Conservation (phyloP, 2,329 filamentous ascomycete genomes). For the Penicillium decumbens region DNA sequence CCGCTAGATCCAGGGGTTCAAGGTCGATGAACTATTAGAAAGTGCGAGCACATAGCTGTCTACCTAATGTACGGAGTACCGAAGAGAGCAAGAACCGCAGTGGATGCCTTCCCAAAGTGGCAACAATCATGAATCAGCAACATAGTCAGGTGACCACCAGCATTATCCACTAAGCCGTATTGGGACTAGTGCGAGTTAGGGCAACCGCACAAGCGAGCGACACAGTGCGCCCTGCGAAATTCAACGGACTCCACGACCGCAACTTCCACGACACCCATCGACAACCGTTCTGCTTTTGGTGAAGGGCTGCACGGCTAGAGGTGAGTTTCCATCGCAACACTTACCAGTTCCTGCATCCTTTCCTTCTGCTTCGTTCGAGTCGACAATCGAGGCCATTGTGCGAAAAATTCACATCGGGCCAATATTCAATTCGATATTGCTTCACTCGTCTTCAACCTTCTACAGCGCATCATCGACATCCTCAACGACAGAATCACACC, state of each 20-base stretch:
- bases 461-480: constrained; percentile 7
- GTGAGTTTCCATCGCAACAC: constrained; percentile 32
- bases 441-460: constrained; percentile 6
- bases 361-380: constrained; percentile 27
- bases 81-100: background rate
- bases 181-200: constrained; percentile 37
- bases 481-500: constrained; percentile 2
- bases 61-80: background rate
- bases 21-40: background rate
- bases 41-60: background rate
- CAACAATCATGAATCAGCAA: constrained; percentile 13
- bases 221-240: constrained; percentile 40
- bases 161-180: constrained; percentile 16
- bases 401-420: constrained; percentile 6
- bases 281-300: constrained; percentile 42
- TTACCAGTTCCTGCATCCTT: constrained; percentile 21
- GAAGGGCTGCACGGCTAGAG: constrained; percentile 45
- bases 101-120: background rate
- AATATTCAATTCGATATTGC: constrained; percentile 13
- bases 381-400: constrained; percentile 16
- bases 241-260: constrained; percentile 40
- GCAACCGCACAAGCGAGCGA: constrained; percentile 45
- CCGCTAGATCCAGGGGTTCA: constrained; percentile 11
- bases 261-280: constrained; percentile 40
- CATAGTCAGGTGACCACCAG: constrained; percentile 22